Conservation (phyloP, 2,329 filamentous ascomycete species). For the Pseudocercospora cruenta region DNA sequence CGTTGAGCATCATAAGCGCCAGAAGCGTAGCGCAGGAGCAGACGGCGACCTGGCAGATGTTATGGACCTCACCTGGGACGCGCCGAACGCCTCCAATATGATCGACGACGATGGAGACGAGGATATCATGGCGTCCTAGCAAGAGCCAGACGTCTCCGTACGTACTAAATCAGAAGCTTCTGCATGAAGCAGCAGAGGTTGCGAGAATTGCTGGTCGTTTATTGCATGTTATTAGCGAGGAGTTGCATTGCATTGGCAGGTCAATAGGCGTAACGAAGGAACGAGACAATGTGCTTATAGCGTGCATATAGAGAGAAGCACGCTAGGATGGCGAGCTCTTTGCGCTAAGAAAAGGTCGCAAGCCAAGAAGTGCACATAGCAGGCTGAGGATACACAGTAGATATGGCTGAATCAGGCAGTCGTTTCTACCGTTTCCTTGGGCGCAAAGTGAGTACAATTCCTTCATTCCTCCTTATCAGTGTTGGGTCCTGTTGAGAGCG, state of each 20-base stretch:
- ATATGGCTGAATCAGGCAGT: conserved; percentile 15
- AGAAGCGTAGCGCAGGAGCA: conserved; percentile 44
- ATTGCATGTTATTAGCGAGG: conserved; percentile 14
- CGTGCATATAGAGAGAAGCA: neutral
- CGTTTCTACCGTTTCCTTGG: neutral
- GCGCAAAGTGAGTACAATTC: neutral
- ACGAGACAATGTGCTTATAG: neutral
- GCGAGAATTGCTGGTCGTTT: neutral
- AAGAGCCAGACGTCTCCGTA: neutral
- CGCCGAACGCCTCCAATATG: conserved; percentile 21
- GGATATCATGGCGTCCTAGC: conserved; percentile 37
- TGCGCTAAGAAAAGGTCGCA: conserved; percentile 4
- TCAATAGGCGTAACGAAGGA: conserved; percentile 6
- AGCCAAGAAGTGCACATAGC: neutral
- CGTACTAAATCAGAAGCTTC: neutral
- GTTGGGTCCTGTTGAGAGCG: neutral
- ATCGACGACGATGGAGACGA: conserved; percentile 35
- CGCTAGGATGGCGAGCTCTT: neutral
- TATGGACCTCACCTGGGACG: conserved; percentile 41
- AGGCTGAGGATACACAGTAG: conserved; percentile 6
- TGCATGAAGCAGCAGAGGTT: neutral
- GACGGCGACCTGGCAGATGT: conserved; percentile 41
- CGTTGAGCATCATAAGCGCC: conserved; percentile 56
- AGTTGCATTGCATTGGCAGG: conserved; percentile 7
- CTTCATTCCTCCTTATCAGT: neutral